These are phyloP conservation scores for Lipomyces starkeyi DNA, from an alignment of 805 yeast genomes.

Conservation along the genomic window DNA sequence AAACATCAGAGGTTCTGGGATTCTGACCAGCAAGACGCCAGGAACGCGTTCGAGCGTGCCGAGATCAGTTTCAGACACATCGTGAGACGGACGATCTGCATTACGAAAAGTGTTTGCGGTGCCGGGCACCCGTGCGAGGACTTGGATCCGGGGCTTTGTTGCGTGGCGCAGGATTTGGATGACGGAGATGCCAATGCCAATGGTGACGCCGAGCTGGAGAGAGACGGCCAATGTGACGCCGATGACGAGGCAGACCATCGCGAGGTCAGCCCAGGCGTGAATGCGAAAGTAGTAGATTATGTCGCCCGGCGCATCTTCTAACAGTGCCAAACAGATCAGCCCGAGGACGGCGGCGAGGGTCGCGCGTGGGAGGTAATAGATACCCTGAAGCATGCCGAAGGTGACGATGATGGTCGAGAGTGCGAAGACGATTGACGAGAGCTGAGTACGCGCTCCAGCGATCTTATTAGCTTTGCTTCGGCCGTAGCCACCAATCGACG, in stretches of 20 bases:
- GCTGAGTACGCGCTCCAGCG: slow-evolving; percentile 84
- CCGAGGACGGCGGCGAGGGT: slow-evolving; percentile 80
- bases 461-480: slow-evolving; percentile 86
- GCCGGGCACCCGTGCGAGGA: slow-evolving; percentile 70
- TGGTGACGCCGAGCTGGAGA: slow-evolving; percentile 84
- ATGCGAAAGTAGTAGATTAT: slow-evolving; percentile 72
- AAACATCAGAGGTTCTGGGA: slow-evolving; percentile 88
- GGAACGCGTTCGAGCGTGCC: slow-evolving; percentile 59
- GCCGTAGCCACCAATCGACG: slow-evolving; percentile 96
- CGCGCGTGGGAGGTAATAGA: slow-evolving; percentile 79
- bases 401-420: slow-evolving; percentile 71
- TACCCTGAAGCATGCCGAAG: slow-evolving; percentile 60
- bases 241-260: slow-evolving; percentile 70
- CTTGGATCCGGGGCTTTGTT: slow-evolving; percentile 81
- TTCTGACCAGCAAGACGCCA: slow-evolving; percentile 76
- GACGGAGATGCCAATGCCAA: slow-evolving; percentile 84
- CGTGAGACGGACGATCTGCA: slow-evolving; percentile 56
- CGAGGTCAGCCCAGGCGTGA: slow-evolving; percentile 76
- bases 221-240: slow-evolving; percentile 71
- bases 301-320: slow-evolving; percentile 87
- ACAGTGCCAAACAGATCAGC: slow-evolving; percentile 72
- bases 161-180: slow-evolving; percentile 81
- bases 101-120: slow-evolving; percentile 62
- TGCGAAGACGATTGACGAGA: slow-evolving; percentile 85
- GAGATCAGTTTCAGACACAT: slow-evolving; percentile 46